These are phyloP conservation scores for Kurtzmaniella quercitrusa DNA, from an alignment of 1,139 yeast genomes.

Conservation along the genomic window DNA sequence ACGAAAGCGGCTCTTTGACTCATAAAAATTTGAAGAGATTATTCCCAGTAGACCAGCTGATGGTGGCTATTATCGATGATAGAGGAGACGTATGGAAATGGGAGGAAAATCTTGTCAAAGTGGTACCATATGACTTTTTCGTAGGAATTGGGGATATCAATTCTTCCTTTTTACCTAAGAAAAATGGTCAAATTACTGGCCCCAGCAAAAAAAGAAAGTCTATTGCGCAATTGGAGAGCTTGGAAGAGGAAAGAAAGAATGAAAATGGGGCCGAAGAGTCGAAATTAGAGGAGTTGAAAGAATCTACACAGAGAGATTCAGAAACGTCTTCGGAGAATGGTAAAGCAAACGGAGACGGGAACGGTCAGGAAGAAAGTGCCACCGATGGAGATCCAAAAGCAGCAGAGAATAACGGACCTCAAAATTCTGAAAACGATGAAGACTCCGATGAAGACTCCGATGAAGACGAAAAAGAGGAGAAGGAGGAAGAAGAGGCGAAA, in stretches of 20 bases:
- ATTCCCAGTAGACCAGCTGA: constrained; percentile 92
- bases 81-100: constrained; percentile 99
- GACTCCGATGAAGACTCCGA: constrained; percentile 23
- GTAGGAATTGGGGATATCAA: constrained; percentile 98
- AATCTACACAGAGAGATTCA: constrained; percentile 15
- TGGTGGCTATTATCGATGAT: constrained; percentile 96
- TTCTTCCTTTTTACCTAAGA: constrained; percentile 84
- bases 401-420: no score
- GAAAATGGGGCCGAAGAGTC: background rate
- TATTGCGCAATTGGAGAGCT: constrained; percentile 47
- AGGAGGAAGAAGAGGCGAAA: constrained; percentile 44
- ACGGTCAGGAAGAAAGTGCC: no score
- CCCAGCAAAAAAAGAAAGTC: constrained; percentile 61
- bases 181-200: constrained; percentile 64
- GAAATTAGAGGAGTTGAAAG: constrained; percentile 17
- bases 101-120: constrained; percentile 88
- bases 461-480: constrained; percentile 39
- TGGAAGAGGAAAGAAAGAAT: constrained; percentile 14
- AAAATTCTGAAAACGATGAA: constrained; percentile 12
- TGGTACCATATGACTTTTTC: constrained; percentile 91
- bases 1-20: constrained; percentile 89
- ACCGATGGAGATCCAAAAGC: no score
- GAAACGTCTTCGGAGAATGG: constrained; percentile 11
- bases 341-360: constrained; percentile 9
- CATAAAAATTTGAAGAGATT: constrained; percentile 84